Base-by-base conservation (phyloP, 768 basidiomycete species). In the Suillus brevipes region DNA sequence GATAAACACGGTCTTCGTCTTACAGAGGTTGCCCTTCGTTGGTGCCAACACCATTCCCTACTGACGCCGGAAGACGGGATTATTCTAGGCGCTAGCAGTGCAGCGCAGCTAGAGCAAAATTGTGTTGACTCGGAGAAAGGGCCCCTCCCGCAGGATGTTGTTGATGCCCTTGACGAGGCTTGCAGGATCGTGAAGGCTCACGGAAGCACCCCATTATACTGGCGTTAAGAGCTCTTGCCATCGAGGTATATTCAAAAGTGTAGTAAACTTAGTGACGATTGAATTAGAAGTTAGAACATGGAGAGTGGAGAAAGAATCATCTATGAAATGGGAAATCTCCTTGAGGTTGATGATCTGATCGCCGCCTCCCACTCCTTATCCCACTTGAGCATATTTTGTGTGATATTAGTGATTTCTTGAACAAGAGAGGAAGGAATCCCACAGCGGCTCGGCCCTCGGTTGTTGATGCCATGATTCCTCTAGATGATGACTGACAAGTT, bases 11-110 rank as follows among this genome's bases (percentile, higher is more conserved):
- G 74, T 50, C 71, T 89, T 4, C 80, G 81, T 0, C 74, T 86
- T 63, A 78, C 81, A 3, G 86, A 88, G 73, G 79, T 86, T 4
- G 85, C 87, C 1, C 74, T 87, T 56, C 79, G 87, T n/a, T 89
- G 87, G 87, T 77, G 83, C 60, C 83, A 86, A 61, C 82, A 88
- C 64, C 87, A 89, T 66, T 84, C 83, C 7, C 64, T 77, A 3
- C 70, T 88, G 58, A 79, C 68, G 38, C 74, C 74, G 1, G 59
- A 66, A 34, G 84, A 85, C 63, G 85, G 83, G 2, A 72, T 85
- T 14, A 83, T 85, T 61, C 68, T 85, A 6, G 85, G 84, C 3
- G 83, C 84, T 6, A 81, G 79, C 68, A 82, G 79, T n/a, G 75
- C 73, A 6, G 73, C 68, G 2, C 84, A 85, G 67, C 65, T 85